A percentile compares a stretch with the other conserved stretches of the same genome.
Evolutionary conservation across 306 rosid genomes (phyloP).

Genomic region (barrel medic (Medicago truncatula)): MtrunA17r5.0-ANR NC_053045.1:610501-611000

Average conservation of each 20-base stretch:
- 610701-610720: neutral
- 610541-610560: too few relatives aligned
- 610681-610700: neutral
- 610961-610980: conserved; percentile 6
- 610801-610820: conserved; percentile 9
- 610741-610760: neutral
- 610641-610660: neutral
- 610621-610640: neutral
- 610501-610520: too few relatives aligned
- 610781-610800: neutral
- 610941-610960: conserved; percentile 10
- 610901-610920: too few relatives aligned
- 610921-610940: conserved; percentile 14
- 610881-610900: too few relatives aligned
- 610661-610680: neutral
- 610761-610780: neutral
- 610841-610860: neutral
- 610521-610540: too few relatives aligned
- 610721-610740: neutral
- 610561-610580: neutral
- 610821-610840: neutral
- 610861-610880: neutral
- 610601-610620: neutral
- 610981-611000: conserved; percentile 3
- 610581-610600: neutral